Conservation (phyloP, 139 green algal species). For the Spirogloea muscicola region DNA sequence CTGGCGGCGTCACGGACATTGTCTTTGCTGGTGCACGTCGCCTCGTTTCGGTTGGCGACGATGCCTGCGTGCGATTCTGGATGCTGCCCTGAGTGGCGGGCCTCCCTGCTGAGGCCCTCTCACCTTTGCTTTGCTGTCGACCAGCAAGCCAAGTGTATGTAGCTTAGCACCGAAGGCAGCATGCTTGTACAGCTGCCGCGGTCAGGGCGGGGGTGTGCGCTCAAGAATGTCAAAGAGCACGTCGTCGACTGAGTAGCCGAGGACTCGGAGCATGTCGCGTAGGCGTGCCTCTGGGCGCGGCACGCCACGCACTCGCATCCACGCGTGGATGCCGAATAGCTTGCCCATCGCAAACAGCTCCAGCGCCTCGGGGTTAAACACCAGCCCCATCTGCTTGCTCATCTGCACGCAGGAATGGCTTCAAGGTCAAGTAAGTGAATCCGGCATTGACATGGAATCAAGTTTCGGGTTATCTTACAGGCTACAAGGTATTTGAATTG, state of each 20-base stretch:
- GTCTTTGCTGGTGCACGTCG: slow-evolving; percentile 13
- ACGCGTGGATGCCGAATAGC: slow-evolving; percentile 40
- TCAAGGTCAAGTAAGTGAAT: too few species aligned
- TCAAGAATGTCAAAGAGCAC: slow-evolving; percentile 34
- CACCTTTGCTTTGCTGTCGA: too few species aligned
- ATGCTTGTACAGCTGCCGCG: too few species aligned
- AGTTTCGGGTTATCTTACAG: too few species aligned
- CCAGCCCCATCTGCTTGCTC: slow-evolving; percentile 39
- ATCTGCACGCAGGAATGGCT: slow-evolving; percentile 32
- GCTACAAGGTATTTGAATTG: too few species aligned
- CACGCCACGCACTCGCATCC: slow-evolving; percentile 20
- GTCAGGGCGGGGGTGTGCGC: too few species aligned
- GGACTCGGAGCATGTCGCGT: slow-evolving; percentile 47
- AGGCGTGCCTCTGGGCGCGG: slow-evolving; percentile 20
- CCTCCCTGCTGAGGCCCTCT: too few species aligned
- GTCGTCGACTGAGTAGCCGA: slow-evolving; percentile 27
- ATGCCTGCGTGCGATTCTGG: slow-evolving; percentile 44
- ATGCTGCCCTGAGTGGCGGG: slow-evolving; percentile 15
- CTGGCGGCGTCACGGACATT: slow-evolving; percentile 30
- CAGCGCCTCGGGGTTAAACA: slow-evolving; percentile 51
- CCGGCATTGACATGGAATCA: too few species aligned
- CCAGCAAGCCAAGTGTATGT: too few species aligned
- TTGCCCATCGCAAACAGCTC: slow-evolving; percentile 48
- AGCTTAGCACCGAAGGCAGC: too few species aligned
- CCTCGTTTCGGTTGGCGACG: slow-evolving; percentile 38